Conservation (phyloP, 345 rosid species). For the Pistacia vera region DNA sequence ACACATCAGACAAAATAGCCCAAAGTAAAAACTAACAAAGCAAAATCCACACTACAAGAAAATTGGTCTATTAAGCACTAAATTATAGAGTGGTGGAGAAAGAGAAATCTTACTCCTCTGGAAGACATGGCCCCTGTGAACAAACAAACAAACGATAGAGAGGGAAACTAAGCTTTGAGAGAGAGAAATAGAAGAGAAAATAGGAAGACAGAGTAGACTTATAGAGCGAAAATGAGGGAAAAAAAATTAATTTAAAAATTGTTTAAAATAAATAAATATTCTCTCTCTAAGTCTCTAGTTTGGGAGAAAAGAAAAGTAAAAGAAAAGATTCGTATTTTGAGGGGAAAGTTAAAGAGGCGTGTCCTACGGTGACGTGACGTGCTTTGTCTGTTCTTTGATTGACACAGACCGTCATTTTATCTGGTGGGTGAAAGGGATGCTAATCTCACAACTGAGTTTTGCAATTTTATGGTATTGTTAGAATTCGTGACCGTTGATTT, state of each 20-base stretch:
- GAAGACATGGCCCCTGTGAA: conserved; percentile 38
- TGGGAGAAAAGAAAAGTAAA: not conserved
- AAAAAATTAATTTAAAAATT: too few species aligned
- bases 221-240: not conserved
- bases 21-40: not conserved
- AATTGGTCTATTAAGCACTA: not conserved
- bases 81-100: not conserved
- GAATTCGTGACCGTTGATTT: not conserved
- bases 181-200: not conserved
- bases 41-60: not conserved
- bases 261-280: too few species aligned
- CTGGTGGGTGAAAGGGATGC: not conserved
- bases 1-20: not conserved
- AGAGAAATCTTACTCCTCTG: conserved; percentile 44
- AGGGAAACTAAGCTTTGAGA: not conserved
- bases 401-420: conserved; percentile 3
- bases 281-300: not conserved
- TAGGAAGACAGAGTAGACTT: not conserved
- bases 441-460: not conserved
- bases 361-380: not conserved
- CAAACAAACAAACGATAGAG: not conserved
- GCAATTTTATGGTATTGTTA: not conserved
- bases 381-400: conserved; percentile 10
- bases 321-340: not conserved
- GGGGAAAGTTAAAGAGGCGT: conserved; percentile 14